Evolutionary conservation across 2,329 filamentous ascomycete species (phyloP).

Genomic region (Kalmusia sp.): DNA sequence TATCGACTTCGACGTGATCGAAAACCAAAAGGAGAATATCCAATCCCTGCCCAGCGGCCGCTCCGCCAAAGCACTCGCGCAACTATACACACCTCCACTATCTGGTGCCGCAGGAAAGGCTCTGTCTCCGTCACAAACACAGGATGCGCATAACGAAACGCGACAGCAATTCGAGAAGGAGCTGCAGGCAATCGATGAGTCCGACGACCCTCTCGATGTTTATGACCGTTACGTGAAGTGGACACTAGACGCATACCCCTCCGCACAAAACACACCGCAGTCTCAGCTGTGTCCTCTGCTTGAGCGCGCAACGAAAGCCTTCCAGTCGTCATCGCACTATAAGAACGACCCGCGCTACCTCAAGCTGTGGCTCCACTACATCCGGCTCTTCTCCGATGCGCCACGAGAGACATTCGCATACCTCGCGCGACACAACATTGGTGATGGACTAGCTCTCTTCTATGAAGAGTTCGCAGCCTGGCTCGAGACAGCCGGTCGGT

Average conservation of each 20-base stretch:
- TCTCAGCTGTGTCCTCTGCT: slow-evolving; percentile 89
- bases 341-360: slow-evolving; percentile 95
- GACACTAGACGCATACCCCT: slow-evolving; percentile 94
- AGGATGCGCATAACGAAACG: slow-evolving; percentile 79
- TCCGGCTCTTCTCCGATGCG: slow-evolving; percentile 89
- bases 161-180: slow-evolving; percentile 88
- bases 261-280: slow-evolving; percentile 86
- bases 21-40: slow-evolving; percentile 97
- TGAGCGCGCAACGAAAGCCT: slow-evolving; percentile 90
- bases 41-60: slow-evolving; percentile 87
- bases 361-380: slow-evolving; percentile 93
- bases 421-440: slow-evolving; percentile 85
- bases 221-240: slow-evolving; percentile 97
- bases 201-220: slow-evolving; percentile 92
- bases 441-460: slow-evolving; percentile 85
- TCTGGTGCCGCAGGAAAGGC: slow-evolving; percentile 55
- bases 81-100: slow-evolving; percentile 73
- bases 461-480: slow-evolving; percentile 97
- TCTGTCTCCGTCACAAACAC: slow-evolving; percentile 69
- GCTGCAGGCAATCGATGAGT: slow-evolving; percentile 77
- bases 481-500: slow-evolving; percentile 83
- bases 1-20: slow-evolving; percentile 85
- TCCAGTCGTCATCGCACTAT: slow-evolving; percentile 85
- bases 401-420: slow-evolving; percentile 93
- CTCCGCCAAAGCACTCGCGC: slow-evolving; percentile 86